Base-by-base conservation (phyloP, 768 basidiomycete genomes). In the Phlebiopsis gigantea region DNA sequence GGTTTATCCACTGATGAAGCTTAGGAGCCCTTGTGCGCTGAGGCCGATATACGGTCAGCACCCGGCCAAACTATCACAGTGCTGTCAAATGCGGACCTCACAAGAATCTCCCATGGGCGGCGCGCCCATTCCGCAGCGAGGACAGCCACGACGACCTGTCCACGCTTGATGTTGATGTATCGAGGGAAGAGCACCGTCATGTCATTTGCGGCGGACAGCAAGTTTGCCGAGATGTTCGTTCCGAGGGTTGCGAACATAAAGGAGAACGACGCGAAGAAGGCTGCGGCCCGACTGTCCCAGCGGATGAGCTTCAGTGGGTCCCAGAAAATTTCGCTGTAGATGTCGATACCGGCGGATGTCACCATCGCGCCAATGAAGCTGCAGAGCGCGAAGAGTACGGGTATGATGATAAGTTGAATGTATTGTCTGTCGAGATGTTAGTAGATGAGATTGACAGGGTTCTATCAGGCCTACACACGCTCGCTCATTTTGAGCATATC, bases 81-180 rank as follows among this genome's bases (percentile, higher is more conserved):
- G 24, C 17, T 43, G 24, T 15, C 45, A 8, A 21, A 19, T 9
- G 19, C 67, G 30, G 64, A 73, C 57, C 69, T 75, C 15, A 75
- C 75, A 29, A 93, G 73, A 53, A 95, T 90, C 69, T 92, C 83
- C 92, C 92, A 94, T 4, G 92, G 90, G 59, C 82, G 84, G 19
- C 90, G 69, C 0, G 78, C 83, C 92, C 92, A 95, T 0, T 89
- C 90, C n/a, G n/a, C n/a, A 3, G 92, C 90, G 5, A 94, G 65
- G 44, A 94, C 53, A 0, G 90, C 88, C 60, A 90, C 92, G 29
- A 94, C 73, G 58, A 90, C 70, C 60, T 75, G 75, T 0, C 93
- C 93, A 9, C 93, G 77, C 49, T 81, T 77, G 58, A 93, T 90
- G 65, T 93, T 89, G 72, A 95, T 80, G 58, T 79, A 94, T 56